Evolutionary conservation across 176 grass and related monocot species (phyloP).

Genomic region (Rhynchospora breviuscula): DNA sequence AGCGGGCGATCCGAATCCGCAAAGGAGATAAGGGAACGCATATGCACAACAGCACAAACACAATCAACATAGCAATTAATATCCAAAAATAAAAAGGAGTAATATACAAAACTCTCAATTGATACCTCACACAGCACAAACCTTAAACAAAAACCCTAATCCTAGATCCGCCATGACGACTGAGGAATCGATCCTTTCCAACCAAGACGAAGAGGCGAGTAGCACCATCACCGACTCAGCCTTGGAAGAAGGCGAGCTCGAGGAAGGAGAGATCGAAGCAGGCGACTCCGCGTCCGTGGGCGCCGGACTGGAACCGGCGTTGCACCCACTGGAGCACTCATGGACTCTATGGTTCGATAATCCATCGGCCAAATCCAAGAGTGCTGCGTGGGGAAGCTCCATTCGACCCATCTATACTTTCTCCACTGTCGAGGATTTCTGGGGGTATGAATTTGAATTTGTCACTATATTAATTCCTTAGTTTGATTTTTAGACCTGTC

Average conservation of each 20-base stretch:
- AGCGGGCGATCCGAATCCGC: too few species aligned
- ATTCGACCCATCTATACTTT: conserved; percentile 84
- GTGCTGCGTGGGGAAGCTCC: conserved; percentile 64
- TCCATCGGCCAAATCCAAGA: conserved; percentile 49
- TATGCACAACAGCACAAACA: too few species aligned
- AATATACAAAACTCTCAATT: neutral
- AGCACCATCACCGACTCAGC: conserved; percentile 5
- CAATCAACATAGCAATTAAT: neutral
- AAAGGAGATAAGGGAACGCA: too few species aligned
- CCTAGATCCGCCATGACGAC: conserved; percentile 21
- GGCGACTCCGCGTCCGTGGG: conserved; percentile 13
- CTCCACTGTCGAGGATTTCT: conserved; percentile 91
- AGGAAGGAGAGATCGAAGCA: conserved; percentile 88
- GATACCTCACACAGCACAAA: neutral
- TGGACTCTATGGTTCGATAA: conserved; percentile 99
- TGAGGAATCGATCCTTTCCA: neutral
- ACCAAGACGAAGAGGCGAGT: conserved; percentile 30
- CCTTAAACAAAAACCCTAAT: conserved; percentile 21
- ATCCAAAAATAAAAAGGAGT: neutral
- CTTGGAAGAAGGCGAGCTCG: conserved; percentile 53
- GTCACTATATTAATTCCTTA: neutral
- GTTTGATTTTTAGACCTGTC: neutral
- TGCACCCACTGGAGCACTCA: conserved; percentile 65
- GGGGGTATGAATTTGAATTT: conserved; percentile 47
- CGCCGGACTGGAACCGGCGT: neutral